Evolutionary conservation across 1,284 basidiomycete genomes (phyloP), one percentile per base, ranked within the genome.

Genomic region (Fomitiporia mediterranea): DNA sequence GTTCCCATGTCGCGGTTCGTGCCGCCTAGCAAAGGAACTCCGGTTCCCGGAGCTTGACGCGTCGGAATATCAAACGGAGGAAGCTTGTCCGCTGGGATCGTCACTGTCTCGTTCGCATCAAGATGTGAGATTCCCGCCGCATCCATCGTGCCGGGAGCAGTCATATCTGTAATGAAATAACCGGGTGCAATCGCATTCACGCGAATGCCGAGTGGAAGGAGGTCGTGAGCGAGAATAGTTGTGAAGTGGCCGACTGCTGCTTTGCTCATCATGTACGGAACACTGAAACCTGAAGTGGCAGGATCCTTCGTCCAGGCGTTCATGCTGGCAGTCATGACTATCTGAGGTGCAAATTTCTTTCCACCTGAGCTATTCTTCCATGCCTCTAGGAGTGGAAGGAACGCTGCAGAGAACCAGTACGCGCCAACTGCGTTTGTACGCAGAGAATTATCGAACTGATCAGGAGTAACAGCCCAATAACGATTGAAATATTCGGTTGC

Each of bases 231-330:
- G n/a, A 80, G 70, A 4, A 72, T 68, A 8, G 73, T 65, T 2
- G 77, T 79, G 2, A 75, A 75, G 48, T 78, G 75, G 2, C 77
- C 77, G 38, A 79, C 72, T 0, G 78, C 77, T 28, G 75, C 74
- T 64, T 80, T 80, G 37, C 77, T 78, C 65, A 72, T 78, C 58
- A 74, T 64, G 64, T 80, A 79, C 4, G 78, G 76, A 64, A 74
- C 77, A 9, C 72, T 72, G 39, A 58, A 61, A 4, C 74, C 74
- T 2, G 67, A 60, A 0, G 76, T 77, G 4, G 69, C 69, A 1
- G 72, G 66, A 61, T 79, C 77, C 72, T 80, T 79, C 17, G 77
- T 75, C 77, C 76, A 80, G 0, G 76, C 78, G 60, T 78, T 79
- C 76, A 79, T 77, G 53, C 75, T 78, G 50, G 73, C 75, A 1